Evolutionary conservation across 139 green algal genomes (phyloP).

Genomic region (Diplosphaera chodatii): DNA sequence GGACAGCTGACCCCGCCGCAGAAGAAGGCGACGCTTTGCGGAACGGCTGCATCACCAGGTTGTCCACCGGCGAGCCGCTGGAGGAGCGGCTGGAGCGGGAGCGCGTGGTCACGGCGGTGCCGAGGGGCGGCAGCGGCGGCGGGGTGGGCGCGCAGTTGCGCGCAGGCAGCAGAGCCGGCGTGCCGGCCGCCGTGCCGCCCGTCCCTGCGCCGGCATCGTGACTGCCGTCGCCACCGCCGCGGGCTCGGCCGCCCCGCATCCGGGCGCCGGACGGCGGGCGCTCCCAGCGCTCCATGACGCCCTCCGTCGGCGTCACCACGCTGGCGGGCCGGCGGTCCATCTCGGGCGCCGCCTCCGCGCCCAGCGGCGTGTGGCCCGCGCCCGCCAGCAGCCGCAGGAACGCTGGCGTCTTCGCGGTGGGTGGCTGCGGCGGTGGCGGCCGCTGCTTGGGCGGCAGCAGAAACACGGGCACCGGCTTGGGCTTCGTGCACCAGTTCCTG

Average conservation of each 20-base stretch:
- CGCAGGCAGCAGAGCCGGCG: neutral
- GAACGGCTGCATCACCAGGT: neutral
- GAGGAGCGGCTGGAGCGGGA: neutral
- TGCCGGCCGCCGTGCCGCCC: neutral
- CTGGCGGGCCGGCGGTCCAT: neutral
- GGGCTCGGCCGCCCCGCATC: too few relatives aligned
- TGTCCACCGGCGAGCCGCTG: neutral
- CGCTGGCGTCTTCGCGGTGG: neutral
- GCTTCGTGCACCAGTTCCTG: too few relatives aligned
- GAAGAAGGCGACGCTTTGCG: too few relatives aligned
- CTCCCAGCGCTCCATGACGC: constrained; percentile 23
- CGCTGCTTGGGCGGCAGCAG: neutral
- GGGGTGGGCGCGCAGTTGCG: neutral
- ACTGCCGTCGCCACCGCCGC: too few relatives aligned
- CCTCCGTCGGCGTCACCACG: constrained; percentile 17
- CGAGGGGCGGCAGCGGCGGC: too few relatives aligned
- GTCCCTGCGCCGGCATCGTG: neutral
- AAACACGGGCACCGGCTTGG: neutral
- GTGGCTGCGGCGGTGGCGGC: too few relatives aligned
- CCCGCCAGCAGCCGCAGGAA: neutral
- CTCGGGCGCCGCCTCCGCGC: neutral
- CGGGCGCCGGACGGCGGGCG: too few relatives aligned
- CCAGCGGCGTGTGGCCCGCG: neutral
- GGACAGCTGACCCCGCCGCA: too few relatives aligned
- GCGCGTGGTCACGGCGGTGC: too few relatives aligned